Base-by-base conservation (phyloP, 345 rosid genomes). In the Anacardium occidentale region DNA sequence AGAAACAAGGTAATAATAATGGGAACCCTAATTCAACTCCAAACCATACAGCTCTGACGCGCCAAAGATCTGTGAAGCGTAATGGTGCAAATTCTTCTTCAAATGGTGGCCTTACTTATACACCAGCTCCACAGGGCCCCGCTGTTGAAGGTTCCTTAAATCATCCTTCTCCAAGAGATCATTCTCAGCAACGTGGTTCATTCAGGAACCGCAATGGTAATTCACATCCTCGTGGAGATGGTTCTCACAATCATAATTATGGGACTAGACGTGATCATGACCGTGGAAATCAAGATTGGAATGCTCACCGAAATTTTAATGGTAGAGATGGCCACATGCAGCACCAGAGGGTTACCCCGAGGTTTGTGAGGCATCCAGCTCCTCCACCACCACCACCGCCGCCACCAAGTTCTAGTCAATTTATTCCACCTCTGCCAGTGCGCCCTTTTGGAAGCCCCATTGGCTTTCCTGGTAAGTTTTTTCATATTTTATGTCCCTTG, bases 211-310 rank as follows among this genome's bases (percentile, higher is more conserved):
- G 88, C 32, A 87, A 87, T 75, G 70, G 84, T 25, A 84, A 85
- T 17, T 74, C 74, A 9, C 85, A 86, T 81, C 61, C 80, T 5
- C 84, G 88, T 44, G 87, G 83, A 55, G 84, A 86, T 78, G 87
- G 89, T 77, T 86, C 88, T 71, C 91, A 88, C 74, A 85, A 89
- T 79, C 89, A 88, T 54, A 85, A 58, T 79, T 87, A 88, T 76
- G 90, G 92, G 62, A 84, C 87, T 65, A 84, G 96, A 79, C 94
- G 92, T 50, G 91, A 83, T 79, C 96, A 86, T 65, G 94, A 90
- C 51, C 88, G 81, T 50, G 93, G 88, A 40, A 84, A 80, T 75
- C 90, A 80, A 37, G 86, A 82, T 48, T 89, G 93, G 99, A 83
- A 78, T 79, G 9, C 64, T 75, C 83, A 81, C 69, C 82, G 97